Base-by-base conservation (phyloP, 2,329 filamentous ascomycete genomes). In the Rutstroemia sp. region DNA sequence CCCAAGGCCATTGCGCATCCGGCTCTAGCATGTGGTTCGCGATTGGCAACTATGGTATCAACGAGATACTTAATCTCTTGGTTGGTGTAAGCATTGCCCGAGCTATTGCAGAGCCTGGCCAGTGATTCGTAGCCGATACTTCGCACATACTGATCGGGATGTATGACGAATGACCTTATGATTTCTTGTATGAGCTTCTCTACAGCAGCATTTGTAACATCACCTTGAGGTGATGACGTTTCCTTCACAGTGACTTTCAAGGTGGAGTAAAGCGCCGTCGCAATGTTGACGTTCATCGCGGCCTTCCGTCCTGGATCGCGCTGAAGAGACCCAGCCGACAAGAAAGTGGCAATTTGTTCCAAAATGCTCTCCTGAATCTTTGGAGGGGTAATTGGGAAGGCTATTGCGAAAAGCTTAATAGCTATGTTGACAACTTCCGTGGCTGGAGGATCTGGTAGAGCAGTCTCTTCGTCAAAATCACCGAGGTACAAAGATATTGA, bases 351-450 rank as follows among this genome's bases (percentile, higher is more conserved):
- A 48, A 97, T 86, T 68, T 99, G 94, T 70, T 99, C 94, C 9
- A 99, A 75, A 48, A 95, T 89, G 67, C 92, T 96, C 70, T 99
- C 94, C 67, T 99, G 94, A 2, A 99, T 89, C 67, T 92, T 96
- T 4, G 89, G 80, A 0, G 89, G 87, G 47, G 95, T 95, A 9
- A 96, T 76, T 2, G 94, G 92, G 57, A 99, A 85, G 40, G 90
- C 88, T 53, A 95, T 89, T 2, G 92, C 90, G 69, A 99, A 99
- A 0, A 97, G 76, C 60, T 94, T 87, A 56, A 99, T 95, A 0
- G 94, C 92, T 67, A 92, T 84, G 68, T 99, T 96, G 59, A 97
- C 89, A 25, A 96, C 92, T 68, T 96, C 92, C 0, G 92, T 99
- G 0, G 89, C 85, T 5, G 94, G 87, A 8, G 92, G 91, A 61